These are phyloP conservation scores for Rhododendron griersonianum DNA, from an alignment of 148 eudicot species.

Conservation along the genomic window DNA sequence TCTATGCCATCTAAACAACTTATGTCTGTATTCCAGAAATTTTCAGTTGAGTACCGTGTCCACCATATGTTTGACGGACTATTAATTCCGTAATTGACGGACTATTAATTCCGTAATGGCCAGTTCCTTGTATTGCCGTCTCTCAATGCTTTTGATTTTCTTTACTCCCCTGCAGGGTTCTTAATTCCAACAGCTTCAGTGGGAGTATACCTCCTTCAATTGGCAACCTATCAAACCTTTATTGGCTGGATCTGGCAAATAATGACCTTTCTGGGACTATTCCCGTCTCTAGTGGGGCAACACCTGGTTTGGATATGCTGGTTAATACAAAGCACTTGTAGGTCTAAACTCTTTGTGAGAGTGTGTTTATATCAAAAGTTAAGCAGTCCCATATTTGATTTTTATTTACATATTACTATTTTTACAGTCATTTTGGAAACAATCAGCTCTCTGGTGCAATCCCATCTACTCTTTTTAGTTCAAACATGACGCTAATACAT, in stretches of 20 bases:
- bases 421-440: constrained; percentile 67
- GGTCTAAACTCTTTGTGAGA: constrained; percentile 10
- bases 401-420: neutral
- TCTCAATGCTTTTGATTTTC: neutral
- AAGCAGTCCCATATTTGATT: neutral
- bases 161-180: constrained; percentile 22
- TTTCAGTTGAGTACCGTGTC: neutral
- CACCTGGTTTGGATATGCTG: constrained; percentile 67
- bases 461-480: constrained; percentile 52
- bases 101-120: neutral
- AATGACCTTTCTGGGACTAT: constrained; percentile 53
- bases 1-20: neutral
- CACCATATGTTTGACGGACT: neutral
- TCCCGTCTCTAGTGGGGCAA: constrained; percentile 51
- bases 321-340: constrained; percentile 64
- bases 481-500: constrained; percentile 62
- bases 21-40: neutral
- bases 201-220: constrained; percentile 50
- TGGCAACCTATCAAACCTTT: constrained; percentile 49
- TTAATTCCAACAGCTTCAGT: constrained; percentile 34
- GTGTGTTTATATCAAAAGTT: neutral
- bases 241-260: constrained; percentile 76
- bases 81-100: neutral
- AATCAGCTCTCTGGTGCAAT: constrained; percentile 72
- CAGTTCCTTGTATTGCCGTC: neutral